phyloP scores from a whole-genome alignment of 1,284 basidiomycete genomes.

The Mycena sp. region DNA sequence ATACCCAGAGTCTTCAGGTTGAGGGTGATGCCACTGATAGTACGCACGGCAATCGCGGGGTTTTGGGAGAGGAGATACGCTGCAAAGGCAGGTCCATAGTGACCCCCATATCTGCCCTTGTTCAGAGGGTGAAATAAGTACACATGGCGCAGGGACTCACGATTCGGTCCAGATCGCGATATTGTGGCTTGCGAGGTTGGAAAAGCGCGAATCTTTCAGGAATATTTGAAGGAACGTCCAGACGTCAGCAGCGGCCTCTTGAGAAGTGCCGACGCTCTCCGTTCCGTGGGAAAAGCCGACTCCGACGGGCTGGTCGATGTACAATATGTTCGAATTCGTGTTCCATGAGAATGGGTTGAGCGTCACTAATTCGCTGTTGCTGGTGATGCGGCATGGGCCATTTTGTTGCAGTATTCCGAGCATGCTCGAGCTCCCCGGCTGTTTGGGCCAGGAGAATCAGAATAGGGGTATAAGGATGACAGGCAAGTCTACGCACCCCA shows the following conservation, averaged over 20 bases:
- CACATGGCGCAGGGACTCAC: not conserved
- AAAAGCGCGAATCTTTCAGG: constrained; percentile 65
- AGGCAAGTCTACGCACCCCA: constrained; percentile 44
- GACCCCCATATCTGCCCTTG: constrained; percentile 62
- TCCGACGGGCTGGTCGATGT: constrained; percentile 71
- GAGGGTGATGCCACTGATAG: constrained; percentile 56
- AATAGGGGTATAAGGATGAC: not conserved
- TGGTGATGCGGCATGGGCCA: constrained; percentile 72
- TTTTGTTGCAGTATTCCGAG: constrained; percentile 74
- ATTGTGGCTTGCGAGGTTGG: constrained; percentile 57
- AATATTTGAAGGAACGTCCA: constrained; percentile 78
- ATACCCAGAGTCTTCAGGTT: constrained; percentile 75
- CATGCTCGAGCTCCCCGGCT: constrained; percentile 55
- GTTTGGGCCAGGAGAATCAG: not conserved
- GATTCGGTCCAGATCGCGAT: constrained; percentile 49
- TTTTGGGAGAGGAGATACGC: constrained; percentile 72
- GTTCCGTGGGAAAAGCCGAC: constrained; percentile 70
- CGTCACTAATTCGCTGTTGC: constrained; percentile 60
- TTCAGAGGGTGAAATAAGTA: not conserved
- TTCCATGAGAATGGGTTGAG: no score
- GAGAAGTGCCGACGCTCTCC: constrained; percentile 58
- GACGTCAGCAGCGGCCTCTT: constrained; percentile 62
- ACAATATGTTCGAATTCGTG: constrained; percentile 66
- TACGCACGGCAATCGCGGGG: constrained; percentile 61
- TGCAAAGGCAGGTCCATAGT: constrained; percentile 71